Conservation (phyloP, 345 rosid genomes). For the Euclidium syriacum region DNA sequence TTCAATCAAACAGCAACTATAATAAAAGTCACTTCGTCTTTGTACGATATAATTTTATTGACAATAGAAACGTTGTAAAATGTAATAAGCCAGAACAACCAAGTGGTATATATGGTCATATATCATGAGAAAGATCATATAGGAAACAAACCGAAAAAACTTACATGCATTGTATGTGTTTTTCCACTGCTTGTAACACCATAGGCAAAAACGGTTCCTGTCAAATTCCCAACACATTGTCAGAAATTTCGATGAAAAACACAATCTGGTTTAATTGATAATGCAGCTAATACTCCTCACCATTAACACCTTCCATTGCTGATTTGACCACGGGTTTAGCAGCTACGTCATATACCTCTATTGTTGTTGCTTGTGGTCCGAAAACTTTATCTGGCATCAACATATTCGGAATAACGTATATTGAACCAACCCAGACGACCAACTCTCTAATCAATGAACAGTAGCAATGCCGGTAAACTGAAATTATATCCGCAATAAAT, state of each 20-base stretch:
- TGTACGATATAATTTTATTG: neutral
- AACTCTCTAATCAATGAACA: neutral
- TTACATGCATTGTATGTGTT: slow-evolving; percentile 89
- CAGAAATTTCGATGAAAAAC: neutral
- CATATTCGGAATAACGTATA: neutral
- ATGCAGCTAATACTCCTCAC: slow-evolving; percentile 35
- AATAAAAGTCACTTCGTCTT: neutral
- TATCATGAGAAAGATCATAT: neutral
- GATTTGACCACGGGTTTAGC: slow-evolving; percentile 88
- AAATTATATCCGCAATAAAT: neutral
- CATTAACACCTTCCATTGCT: slow-evolving; percentile 97
- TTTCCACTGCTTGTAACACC: slow-evolving; percentile 92
- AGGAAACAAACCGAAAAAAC: slow-evolving; percentile 21
- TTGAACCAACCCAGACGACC: neutral
- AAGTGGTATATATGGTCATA: neutral
- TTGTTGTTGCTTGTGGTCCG: slow-evolving; percentile 63
- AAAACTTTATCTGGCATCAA: slow-evolving; percentile 66
- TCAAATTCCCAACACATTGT: slow-evolving; percentile 8
- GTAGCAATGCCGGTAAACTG: neutral
- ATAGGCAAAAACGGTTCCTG: slow-evolving; percentile 92
- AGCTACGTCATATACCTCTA: slow-evolving; percentile 80
- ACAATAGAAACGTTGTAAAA: neutral
- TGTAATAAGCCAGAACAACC: slow-evolving; percentile 1
- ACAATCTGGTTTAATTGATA: neutral
- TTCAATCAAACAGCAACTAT: slow-evolving; percentile 7